phyloP scores from a whole-genome alignment of 2,329 filamentous ascomycete species.

The Dactylellina cionopaga region DNA sequence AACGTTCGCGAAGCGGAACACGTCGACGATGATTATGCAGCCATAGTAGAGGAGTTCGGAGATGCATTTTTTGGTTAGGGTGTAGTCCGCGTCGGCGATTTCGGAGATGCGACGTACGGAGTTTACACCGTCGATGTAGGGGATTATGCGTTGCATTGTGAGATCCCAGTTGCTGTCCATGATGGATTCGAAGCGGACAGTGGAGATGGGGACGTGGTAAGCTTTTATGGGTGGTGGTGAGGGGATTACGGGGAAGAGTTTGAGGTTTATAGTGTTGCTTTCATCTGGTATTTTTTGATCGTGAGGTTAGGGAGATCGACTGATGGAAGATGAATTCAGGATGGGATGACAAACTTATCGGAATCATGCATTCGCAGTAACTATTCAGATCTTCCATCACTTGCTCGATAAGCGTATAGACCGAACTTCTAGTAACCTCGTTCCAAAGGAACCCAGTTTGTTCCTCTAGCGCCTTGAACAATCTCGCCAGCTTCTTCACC shows the following conservation, averaged over 20 bases:
- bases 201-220: slow-evolving; percentile 88
- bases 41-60: slow-evolving; percentile 93
- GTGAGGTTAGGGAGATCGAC: not conserved
- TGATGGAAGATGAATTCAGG: too few species aligned
- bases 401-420: slow-evolving; percentile 84
- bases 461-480: slow-evolving; percentile 90
- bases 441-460: slow-evolving; percentile 84
- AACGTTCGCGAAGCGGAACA: slow-evolving; percentile 92
- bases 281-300: slow-evolving; percentile 70
- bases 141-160: slow-evolving; percentile 80
- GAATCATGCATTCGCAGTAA: slow-evolving; percentile 98
- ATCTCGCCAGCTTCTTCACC: slow-evolving; percentile 82
- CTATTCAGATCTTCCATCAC: slow-evolving; percentile 90
- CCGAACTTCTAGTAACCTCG: slow-evolving; percentile 70
- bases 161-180: slow-evolving; percentile 70
- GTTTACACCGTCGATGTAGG: slow-evolving; percentile 88
- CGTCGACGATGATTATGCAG: slow-evolving; percentile 86
- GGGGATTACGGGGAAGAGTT: slow-evolving; percentile 85
- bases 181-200: slow-evolving; percentile 67
- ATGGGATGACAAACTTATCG: slow-evolving; percentile 73
- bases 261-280: slow-evolving; percentile 94
- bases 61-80: slow-evolving; percentile 84
- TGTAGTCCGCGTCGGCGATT: slow-evolving; percentile 84
- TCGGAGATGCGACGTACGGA: slow-evolving; percentile 87
- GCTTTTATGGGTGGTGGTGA: slow-evolving; percentile 80